Evolutionary conservation across 208 protist species (phyloP).

Genomic region (Naegleria fowleri): DNA sequence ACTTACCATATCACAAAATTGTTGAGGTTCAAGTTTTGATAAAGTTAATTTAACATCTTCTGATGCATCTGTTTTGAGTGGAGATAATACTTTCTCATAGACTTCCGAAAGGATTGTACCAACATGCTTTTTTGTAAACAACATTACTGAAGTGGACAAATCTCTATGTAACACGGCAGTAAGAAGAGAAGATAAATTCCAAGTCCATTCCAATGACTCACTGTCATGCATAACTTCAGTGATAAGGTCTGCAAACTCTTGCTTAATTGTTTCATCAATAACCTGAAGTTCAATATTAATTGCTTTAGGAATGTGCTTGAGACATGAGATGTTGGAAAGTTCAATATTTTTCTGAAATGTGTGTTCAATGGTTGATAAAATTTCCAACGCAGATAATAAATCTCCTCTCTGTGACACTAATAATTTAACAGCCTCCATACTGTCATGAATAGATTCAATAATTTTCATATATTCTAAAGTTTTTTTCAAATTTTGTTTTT

Average conservation of each 20-base stretch:
- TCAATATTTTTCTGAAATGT: not conserved
- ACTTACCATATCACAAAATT: not conserved
- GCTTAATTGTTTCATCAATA: not conserved
- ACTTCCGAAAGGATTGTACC: not conserved
- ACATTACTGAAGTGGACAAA: not conserved
- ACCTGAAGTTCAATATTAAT: not conserved
- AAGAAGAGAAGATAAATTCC: not conserved
- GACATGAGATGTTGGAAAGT: not conserved
- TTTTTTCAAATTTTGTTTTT: not conserved
- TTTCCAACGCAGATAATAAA: not conserved
- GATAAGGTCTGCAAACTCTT: not conserved
- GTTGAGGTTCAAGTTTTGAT: not conserved
- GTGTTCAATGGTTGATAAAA: not conserved
- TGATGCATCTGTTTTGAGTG: not conserved
- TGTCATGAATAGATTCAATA: not conserved
- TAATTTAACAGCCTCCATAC: not conserved
- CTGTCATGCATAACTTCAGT: not conserved
- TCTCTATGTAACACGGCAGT: not conserved
- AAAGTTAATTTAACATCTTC: not conserved
- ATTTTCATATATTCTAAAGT: not conserved
- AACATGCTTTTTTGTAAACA: not conserved
- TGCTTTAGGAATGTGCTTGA: not conserved
- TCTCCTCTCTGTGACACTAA: not conserved
- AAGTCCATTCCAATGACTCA: not conserved
- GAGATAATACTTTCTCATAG: not conserved